Evolutionary conservation across 345 rosid species (phyloP), one percentile per base, ranked within the genome.

Genomic region (Populus euphratica): DNA sequence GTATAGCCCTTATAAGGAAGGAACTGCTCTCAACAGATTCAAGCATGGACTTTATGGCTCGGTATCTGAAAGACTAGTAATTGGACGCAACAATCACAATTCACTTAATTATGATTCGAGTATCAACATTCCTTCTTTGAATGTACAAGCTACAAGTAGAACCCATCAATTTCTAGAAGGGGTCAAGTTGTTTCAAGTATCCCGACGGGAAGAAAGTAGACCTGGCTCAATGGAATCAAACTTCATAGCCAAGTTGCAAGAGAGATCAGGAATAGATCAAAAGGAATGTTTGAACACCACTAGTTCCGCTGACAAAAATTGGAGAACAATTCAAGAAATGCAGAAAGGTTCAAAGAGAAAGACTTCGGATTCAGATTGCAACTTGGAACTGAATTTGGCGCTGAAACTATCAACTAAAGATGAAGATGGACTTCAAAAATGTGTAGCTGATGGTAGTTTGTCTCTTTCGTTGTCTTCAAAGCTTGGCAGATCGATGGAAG

Each of bases 381-480:
- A 76, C 66, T 72, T 91, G 67, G 98, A 94, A 82, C 86, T 94
- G 91, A 88, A 91, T 77, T 84, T 94, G 63, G 89, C 97, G 17
- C 87, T 90, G 70, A 84, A 86, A 81, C 78, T 88, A 75, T 75
- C 84, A 68, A 61, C 62, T 64, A 80, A 80, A 56, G 81, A 72
- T 27, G 72, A 74, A 29, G 70, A 78, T 56, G 33, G 23, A 23
- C 29, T 59, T 59, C 27, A 59, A 23, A 59, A 59, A 11, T 4
- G 29, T 44, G 78, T 74, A 72, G 73, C 65, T 72, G 70, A 71
- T 61, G 78, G 87, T 73, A 81, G 47, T 81, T 88, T 94, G 88
- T 87, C 89, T 73, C 97, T 91, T 78, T 90, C 98, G 68, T 77
- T 91, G 83, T 86, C 89, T 72, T 86, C 91, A 43, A 90, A 85